Evolutionary conservation across 257 asterid genomes (phyloP).

Genomic region (Coffea canephora): DNA sequence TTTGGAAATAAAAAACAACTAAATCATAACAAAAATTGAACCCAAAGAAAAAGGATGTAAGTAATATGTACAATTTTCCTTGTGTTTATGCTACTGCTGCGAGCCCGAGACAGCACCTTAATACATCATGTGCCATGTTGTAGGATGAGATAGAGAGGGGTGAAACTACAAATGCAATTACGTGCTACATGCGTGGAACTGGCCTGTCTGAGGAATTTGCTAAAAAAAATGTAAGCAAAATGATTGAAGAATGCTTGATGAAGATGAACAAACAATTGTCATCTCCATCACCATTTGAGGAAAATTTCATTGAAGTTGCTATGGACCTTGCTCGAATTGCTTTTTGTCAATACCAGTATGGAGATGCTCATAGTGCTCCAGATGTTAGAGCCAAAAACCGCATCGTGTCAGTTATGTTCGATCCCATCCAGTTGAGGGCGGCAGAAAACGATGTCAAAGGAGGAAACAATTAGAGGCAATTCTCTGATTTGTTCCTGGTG

Average conservation of each 20-base stretch:
- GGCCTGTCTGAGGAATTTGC: constrained; percentile 21
- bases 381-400: constrained; percentile 13
- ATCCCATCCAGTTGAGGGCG: background rate
- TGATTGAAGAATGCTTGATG: constrained; percentile 17
- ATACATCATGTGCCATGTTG: no score
- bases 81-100: no score
- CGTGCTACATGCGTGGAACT: constrained; percentile 31
- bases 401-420: constrained; percentile 6
- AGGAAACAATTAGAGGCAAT: no score
- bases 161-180: constrained; percentile 18
- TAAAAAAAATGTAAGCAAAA: background rate
- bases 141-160: constrained; percentile 15
- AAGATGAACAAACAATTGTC: constrained; percentile 15
- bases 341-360: constrained; percentile 6
- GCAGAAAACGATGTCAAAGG: no score
- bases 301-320: constrained; percentile 6
- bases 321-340: constrained; percentile 22
- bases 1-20: no score
- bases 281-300: background rate
- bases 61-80: no score
- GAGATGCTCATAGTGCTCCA: constrained; percentile 30
- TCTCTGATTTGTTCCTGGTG: no score
- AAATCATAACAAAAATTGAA: no score
- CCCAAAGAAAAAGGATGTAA: no score
- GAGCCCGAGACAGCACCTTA: no score